Conservation (phyloP, 106 monocot genomes). For the Vanilla planifolia region DNA sequence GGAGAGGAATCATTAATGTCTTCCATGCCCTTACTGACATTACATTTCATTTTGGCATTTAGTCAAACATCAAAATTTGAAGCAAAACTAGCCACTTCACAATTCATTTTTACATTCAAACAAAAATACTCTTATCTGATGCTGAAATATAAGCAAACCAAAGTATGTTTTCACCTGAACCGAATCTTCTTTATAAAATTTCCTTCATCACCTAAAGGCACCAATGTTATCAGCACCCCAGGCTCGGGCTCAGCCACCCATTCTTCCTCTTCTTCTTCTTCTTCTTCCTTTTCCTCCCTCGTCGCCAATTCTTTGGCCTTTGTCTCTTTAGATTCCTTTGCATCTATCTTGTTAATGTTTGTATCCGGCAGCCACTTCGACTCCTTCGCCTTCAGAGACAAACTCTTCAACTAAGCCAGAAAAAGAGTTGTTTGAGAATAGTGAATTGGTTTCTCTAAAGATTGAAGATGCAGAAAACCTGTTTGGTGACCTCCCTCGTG, state of each 20-base stretch:
- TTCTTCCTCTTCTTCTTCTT: constrained; percentile 30
- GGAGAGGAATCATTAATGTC: no score
- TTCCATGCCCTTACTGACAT: no score
- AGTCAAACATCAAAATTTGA: no score
- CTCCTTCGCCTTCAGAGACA: constrained; percentile 21
- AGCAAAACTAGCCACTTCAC: no score
- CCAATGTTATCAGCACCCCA: constrained; percentile 39
- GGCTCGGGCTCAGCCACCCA: constrained; percentile 53
- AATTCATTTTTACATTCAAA: no score
- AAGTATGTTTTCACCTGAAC: constrained; percentile 34
- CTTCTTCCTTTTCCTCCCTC: no score
- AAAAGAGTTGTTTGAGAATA: not conserved
- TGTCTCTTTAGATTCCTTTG: not conserved
- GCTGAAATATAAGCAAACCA: no score
- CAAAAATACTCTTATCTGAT: no score
- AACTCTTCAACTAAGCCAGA: constrained; percentile 14
- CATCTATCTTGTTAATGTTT: not conserved
- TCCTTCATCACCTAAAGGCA: constrained; percentile 18
- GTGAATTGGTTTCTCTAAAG: not conserved
- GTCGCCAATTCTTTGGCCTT: not conserved
- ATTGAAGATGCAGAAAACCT: constrained; percentile 3
- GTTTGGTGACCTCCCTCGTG: constrained; percentile 18
- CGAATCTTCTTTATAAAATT: constrained; percentile 36
- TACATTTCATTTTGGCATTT: no score
- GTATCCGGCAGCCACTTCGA: not conserved